phyloP scores from a whole-genome alignment of 495 filamentous ascomycete genomes.

The Geoglossum glabrum region DNA sequence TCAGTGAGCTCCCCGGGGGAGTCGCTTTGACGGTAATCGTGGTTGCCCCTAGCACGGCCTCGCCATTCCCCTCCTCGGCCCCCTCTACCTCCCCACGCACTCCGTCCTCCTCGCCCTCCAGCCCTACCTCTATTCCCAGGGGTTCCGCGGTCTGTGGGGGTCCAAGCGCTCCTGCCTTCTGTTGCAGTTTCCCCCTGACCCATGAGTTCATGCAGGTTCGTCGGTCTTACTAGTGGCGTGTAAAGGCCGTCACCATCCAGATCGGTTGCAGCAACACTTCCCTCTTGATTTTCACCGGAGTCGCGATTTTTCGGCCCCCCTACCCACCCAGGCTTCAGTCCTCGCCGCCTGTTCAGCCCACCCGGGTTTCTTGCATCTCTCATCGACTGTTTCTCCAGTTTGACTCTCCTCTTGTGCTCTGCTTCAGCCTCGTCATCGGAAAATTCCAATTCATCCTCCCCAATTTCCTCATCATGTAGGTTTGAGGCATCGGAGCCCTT shows the following conservation, averaged over 20 bases:
- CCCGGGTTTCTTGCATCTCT: neutral
- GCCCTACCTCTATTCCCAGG: neutral
- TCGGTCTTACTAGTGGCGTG: conserved; percentile 45
- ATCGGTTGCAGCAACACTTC: conserved; percentile 19
- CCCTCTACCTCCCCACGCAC: neutral
- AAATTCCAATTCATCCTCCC: conserved; percentile 72
- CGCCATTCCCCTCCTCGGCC: neutral
- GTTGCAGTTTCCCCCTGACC: conserved; percentile 25
- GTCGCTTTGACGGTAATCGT: neutral
- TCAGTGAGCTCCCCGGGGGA: neutral
- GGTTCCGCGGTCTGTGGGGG: neutral
- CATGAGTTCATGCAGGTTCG: conserved; percentile 35
- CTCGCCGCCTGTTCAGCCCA: conserved; percentile 7
- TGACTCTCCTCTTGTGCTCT: conserved; percentile 45
- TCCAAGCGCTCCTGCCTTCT: conserved; percentile 16
- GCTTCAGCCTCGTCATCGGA: conserved; percentile 90
- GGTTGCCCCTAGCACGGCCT: neutral
- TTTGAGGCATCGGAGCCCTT: conserved; percentile 90
- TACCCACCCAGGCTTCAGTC: neutral
- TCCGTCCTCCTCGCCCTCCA: conserved; percentile 1
- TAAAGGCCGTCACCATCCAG: conserved; percentile 37
- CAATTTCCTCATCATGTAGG: conserved; percentile 80
- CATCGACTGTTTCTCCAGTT: conserved; percentile 32
- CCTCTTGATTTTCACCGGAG: neutral
- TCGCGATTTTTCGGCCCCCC: neutral